A percentile compares a stretch with the other conserved stretches of the same genome.
Evolutionary conservation across 345 rosid species (phyloP).

Genomic region (Aethionema arabicum): DNA sequence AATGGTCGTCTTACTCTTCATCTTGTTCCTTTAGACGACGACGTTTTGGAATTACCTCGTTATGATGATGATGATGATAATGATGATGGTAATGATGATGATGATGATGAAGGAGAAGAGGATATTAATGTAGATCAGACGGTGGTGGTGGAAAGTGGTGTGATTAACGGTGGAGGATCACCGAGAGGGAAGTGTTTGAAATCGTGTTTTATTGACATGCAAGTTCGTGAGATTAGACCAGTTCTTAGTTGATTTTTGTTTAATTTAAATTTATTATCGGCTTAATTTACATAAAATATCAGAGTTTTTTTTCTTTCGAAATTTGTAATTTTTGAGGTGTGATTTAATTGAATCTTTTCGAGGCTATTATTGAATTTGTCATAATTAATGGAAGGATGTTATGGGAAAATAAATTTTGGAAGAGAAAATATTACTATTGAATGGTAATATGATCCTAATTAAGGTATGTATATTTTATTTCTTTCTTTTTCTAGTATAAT

Average conservation of each 20-base stretch:
- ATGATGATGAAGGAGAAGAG: not conserved
- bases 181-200: slow-evolving; percentile 42
- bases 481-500: no score
- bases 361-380: no score
- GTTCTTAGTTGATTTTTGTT: slow-evolving; percentile 30
- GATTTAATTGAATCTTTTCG: no score
- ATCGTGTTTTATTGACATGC: slow-evolving; percentile 36
- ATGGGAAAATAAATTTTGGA: no score
- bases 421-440: no score
- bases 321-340: no score
- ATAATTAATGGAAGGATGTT: no score
- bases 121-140: slow-evolving; percentile 16
- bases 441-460: no score
- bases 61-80: not conserved
- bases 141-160: slow-evolving; percentile 26
- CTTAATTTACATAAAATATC: no score
- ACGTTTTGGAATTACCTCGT: slow-evolving; percentile 30
- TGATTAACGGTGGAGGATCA: slow-evolving; percentile 36
- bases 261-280: slow-evolving; percentile 2
- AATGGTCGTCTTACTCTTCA: slow-evolving; percentile 73
- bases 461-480: no score
- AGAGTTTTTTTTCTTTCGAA: no score
- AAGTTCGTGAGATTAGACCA: slow-evolving; percentile 36
- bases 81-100: slow-evolving; percentile 2
- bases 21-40: slow-evolving; percentile 50